Evolutionary conservation across 768 basidiomycete species (phyloP).

Genomic region (Phallus indusiatus): DNA sequence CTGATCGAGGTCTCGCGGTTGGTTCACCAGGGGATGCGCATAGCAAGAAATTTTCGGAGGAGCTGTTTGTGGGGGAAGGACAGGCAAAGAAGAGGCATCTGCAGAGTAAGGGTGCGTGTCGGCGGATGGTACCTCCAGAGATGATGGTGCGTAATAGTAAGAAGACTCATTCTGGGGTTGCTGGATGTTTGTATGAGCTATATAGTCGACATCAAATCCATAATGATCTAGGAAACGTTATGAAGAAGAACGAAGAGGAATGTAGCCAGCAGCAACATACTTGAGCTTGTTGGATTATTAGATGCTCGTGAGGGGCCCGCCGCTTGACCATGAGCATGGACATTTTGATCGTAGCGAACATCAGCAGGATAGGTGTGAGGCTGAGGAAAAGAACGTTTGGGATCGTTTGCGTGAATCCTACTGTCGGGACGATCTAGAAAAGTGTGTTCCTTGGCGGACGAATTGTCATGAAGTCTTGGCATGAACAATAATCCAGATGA

Average conservation of each 20-base stretch:
- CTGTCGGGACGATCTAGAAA: background rate
- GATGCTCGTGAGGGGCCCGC: background rate
- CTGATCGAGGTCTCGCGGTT: background rate
- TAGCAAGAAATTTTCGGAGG: background rate
- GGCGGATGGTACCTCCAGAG: background rate
- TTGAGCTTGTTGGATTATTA: background rate
- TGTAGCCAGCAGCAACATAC: background rate
- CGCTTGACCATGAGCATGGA: background rate
- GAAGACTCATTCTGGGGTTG: background rate
- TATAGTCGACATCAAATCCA: background rate
- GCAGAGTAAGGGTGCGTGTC: background rate
- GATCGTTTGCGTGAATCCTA: background rate
- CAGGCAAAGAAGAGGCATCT: background rate
- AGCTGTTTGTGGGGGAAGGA: background rate
- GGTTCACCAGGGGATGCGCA: background rate
- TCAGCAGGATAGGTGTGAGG: background rate
- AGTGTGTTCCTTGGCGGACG: background rate
- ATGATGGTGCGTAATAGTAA: background rate
- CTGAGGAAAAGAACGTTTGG: constrained; percentile 1
- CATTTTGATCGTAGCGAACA: background rate
- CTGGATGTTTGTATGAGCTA: background rate
- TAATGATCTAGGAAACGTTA: background rate
- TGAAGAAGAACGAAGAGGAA: background rate
- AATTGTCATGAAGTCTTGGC: background rate
- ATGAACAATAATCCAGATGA: background rate